These are phyloP conservation scores for Termitomyces eurrhizus DNA, from an alignment of 768 basidiomycete species.

Conservation along the genomic window DNA sequence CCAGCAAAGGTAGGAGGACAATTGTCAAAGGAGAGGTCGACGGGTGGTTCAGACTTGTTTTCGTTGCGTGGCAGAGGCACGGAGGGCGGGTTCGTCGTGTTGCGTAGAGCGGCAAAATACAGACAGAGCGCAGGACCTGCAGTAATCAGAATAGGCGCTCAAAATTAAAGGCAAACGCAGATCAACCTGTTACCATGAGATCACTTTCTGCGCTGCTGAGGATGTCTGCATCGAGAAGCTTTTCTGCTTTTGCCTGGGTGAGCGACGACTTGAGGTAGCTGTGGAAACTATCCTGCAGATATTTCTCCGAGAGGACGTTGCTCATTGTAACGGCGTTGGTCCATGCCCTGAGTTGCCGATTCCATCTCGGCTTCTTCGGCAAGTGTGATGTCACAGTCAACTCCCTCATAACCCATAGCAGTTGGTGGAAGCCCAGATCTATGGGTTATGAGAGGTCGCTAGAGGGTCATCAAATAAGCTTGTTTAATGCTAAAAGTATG, in stretches of 20 bases:
- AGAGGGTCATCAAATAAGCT: too few relatives aligned
- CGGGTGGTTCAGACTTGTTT: constrained; percentile 20
- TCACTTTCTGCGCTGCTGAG: constrained; percentile 77
- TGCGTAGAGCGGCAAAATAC: constrained; percentile 80
- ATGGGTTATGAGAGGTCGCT: too few relatives aligned
- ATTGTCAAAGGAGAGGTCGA: constrained; percentile 60
- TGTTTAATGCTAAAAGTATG: too few relatives aligned
- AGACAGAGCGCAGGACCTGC: constrained; percentile 77
- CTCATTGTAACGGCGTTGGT: neutral
- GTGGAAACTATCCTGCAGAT: constrained; percentile 78
- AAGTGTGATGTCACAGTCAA: too few relatives aligned
- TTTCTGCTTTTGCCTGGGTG: constrained; percentile 73
- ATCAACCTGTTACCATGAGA: constrained; percentile 81
- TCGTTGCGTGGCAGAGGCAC: constrained; percentile 72
- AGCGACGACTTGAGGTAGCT: constrained; percentile 77
- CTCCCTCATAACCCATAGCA: too few relatives aligned
- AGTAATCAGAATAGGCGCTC: neutral
- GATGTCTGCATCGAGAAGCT: constrained; percentile 66
- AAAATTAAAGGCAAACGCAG: neutral
- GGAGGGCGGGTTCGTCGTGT: constrained; percentile 71
- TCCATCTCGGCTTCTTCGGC: too few relatives aligned
- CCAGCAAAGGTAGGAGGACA: constrained; percentile 66
- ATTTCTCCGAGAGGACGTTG: constrained; percentile 48
- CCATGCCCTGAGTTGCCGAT: neutral
- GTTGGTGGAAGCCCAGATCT: too few relatives aligned